Conservation (phyloP, 768 basidiomycete genomes). For the Lyophyllum shimeji region DNA sequence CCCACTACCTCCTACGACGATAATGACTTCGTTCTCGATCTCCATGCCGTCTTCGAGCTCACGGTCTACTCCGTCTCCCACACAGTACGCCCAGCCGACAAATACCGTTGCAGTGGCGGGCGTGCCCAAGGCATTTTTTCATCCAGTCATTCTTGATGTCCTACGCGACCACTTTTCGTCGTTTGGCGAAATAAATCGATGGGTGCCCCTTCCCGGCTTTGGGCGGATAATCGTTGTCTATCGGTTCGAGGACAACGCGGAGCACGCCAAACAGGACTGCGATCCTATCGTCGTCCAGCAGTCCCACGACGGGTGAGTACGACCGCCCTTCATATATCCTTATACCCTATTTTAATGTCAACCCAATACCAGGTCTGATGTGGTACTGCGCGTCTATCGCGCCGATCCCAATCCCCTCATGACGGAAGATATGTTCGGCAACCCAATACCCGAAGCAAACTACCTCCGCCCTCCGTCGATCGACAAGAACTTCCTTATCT, state of each 20-base stretch:
- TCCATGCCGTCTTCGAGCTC: constrained; percentile 16
- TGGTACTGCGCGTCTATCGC: constrained; percentile 67
- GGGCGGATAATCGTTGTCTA: constrained; percentile 84
- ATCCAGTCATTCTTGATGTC: constrained; percentile 62
- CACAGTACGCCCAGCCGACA: constrained; percentile 39
- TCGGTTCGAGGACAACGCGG: constrained; percentile 58
- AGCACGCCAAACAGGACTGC: constrained; percentile 62
- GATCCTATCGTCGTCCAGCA: constrained; percentile 64
- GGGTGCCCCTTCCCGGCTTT: constrained; percentile 86
- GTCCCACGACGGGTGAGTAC: constrained; percentile 48
- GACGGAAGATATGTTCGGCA: constrained; percentile 24
- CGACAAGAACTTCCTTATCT: constrained; percentile 96
- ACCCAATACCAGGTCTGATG: constrained; percentile 44
- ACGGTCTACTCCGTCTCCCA: constrained; percentile 16
- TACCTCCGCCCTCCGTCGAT: constrained; percentile 75
- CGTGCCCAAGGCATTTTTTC: constrained; percentile 77
- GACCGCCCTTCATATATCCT: constrained; percentile 13
- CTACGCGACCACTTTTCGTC: constrained; percentile 69
- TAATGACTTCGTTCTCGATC: constrained; percentile 13
- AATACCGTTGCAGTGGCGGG: constrained; percentile 86
- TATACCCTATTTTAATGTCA: neutral
- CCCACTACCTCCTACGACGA: neutral
- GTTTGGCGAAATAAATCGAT: constrained; percentile 84
- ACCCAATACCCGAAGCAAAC: constrained; percentile 38
- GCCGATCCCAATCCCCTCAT: constrained; percentile 70